Conservation (phyloP, 768 basidiomycete species). For the Amanita rubescens region DNA sequence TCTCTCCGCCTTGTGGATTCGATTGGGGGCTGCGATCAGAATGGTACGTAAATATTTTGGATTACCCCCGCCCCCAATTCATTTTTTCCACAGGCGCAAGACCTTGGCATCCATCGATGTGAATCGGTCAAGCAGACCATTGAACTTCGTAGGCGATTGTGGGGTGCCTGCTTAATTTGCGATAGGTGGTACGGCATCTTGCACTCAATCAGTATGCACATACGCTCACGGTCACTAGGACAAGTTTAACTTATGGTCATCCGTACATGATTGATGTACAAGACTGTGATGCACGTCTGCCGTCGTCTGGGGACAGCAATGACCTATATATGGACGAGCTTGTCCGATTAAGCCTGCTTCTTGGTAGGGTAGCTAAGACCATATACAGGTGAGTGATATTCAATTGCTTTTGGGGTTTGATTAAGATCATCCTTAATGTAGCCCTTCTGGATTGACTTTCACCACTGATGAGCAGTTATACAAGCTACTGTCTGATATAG, state of each 20-base stretch:
- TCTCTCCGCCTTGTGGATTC: slow-evolving; percentile 78
- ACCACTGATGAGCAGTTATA: slow-evolving; percentile 78
- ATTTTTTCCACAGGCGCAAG: slow-evolving; percentile 66
- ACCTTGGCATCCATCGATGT: slow-evolving; percentile 90
- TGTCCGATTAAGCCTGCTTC: slow-evolving; percentile 82
- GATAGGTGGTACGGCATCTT: slow-evolving; percentile 71
- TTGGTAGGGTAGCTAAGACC: slow-evolving; percentile 87
- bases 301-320: slow-evolving; percentile 76
- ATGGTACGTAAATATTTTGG: slow-evolving; percentile 50
- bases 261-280: slow-evolving; percentile 95
- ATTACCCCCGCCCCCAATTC: too few relatives aligned
- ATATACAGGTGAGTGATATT: slow-evolving; percentile 68
- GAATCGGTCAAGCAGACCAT: slow-evolving; percentile 80
- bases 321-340: slow-evolving; percentile 87
- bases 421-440: slow-evolving; percentile 20
- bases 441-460: slow-evolving; percentile 81
- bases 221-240: slow-evolving; percentile 37
- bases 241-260: slow-evolving; percentile 83
- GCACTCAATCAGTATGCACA: slow-evolving; percentile 4
- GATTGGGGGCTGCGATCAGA: slow-evolving; percentile 82
- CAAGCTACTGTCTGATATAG: slow-evolving; percentile 54
- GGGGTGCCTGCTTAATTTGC: slow-evolving; percentile 91
- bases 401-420: not conserved
- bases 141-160: slow-evolving; percentile 82
- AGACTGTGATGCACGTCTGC: slow-evolving; percentile 92